Base-by-base conservation (phyloP, 2,329 filamentous ascomycete genomes). In the Alternaria angustiovoidea region DNA sequence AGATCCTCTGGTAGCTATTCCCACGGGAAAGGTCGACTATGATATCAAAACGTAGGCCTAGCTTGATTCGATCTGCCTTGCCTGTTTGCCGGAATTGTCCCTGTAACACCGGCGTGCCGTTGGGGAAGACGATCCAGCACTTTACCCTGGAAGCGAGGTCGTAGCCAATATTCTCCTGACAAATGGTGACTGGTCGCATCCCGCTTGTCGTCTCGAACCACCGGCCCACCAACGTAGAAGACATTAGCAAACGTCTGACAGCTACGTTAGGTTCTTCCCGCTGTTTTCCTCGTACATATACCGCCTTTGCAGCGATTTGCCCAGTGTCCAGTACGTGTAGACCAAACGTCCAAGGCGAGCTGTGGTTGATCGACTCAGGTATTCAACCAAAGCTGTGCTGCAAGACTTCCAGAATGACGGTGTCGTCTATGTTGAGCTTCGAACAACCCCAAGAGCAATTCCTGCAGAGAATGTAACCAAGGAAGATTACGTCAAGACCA, bases 201-300 rank as follows among this genome's bases (percentile, higher is more conserved):
- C 32, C 32, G 32, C 32, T 41, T n/a, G 49, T 36, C 53, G 22
- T 55, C 53, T 36, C 49, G n/a, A 30, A 28, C 22, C 20, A 30
- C 32, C 24, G 36, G 22, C 32, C 32, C 32, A 36, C 32, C 32
- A 36, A 36, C 51, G 51, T 20, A 2, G 7, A 32, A 34, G n/a
- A 14, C 43, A 4, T 28, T 47, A 22, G 46, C 38, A 56, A 24
- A 52, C 28, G 63, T 24, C 71, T 73, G 57, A 75, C 66, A n/a
- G 34, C 28, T 20, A 9, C 7, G 18, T 41, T 62, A 75, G 90
- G 41, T 93, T 93, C 84, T 93, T 94, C 72, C 88, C 88, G 2
- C 83, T 93, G 16, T 94, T 94, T 79, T 89, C 88, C 26, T 89
- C 85, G 43, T 93, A 93, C 75, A 94, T 94, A 67, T 94, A 95